Evolutionary conservation across 1,139 yeast species (phyloP).

Genomic region (Taphrina pruni): DNA sequence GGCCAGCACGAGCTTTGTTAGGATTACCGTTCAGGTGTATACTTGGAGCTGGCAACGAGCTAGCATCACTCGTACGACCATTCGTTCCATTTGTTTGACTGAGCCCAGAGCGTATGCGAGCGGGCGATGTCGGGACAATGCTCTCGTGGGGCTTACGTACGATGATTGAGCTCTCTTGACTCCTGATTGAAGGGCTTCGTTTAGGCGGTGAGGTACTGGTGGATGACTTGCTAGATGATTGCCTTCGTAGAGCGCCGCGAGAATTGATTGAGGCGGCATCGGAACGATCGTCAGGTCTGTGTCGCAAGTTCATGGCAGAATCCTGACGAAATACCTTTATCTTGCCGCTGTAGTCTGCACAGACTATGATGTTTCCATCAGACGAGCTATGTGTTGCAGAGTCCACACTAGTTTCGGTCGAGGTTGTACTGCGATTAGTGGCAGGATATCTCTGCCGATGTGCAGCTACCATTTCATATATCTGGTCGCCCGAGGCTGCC

Average conservation of each 20-base stretch:
- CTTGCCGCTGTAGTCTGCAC: constrained; percentile 75
- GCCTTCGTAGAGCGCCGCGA: background rate
- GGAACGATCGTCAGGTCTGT: background rate
- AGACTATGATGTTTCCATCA: constrained; percentile 63
- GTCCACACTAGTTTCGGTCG: constrained; percentile 8
- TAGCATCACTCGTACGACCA: background rate
- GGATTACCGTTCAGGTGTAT: constrained; percentile 16
- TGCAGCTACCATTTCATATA: constrained; percentile 53
- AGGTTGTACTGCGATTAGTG: constrained; percentile 16
- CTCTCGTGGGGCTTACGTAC: constrained; percentile 31
- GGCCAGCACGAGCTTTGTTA: background rate
- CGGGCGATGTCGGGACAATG: constrained; percentile 26
- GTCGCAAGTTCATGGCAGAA: constrained; percentile 52
- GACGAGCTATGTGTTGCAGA: constrained; percentile 15
- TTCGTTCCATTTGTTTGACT: background rate
- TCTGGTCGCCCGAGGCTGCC: constrained; percentile 75
- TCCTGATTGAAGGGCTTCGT: constrained; percentile 6
- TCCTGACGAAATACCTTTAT: constrained; percentile 83
- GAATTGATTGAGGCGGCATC: background rate
- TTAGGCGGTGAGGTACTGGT: background rate
- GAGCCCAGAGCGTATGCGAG: constrained; percentile 3
- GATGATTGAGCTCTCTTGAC: constrained; percentile 17
- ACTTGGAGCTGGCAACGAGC: constrained; percentile 6
- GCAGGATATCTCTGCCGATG: constrained; percentile 17
- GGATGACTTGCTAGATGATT: constrained; percentile 13